Conservation (phyloP, 2,329 filamentous ascomycete genomes). For the Penicillium sp. region DNA sequence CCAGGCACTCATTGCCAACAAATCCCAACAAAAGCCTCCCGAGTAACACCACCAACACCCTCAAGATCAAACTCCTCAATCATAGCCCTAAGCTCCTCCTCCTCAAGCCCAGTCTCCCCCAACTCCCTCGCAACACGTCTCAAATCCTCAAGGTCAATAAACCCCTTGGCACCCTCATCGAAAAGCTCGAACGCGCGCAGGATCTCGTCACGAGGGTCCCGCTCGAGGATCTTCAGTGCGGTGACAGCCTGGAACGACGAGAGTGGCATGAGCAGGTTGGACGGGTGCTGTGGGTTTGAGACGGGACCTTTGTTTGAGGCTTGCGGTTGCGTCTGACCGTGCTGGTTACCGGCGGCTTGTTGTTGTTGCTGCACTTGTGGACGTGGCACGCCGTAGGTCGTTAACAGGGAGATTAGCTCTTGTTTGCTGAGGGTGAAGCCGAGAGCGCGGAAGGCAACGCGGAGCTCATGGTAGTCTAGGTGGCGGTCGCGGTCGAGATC, state of each 20-base stretch:
- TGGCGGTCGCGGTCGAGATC: slow-evolving; percentile 92
- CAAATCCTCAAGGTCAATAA: slow-evolving; percentile 85
- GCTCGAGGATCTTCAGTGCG: slow-evolving; percentile 72
- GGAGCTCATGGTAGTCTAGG: slow-evolving; percentile 97
- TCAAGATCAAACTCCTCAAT: slow-evolving; percentile 97
- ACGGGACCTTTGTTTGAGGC: slow-evolving; percentile 22
- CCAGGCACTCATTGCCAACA: slow-evolving; percentile 51
- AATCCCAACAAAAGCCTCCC: slow-evolving; percentile 66
- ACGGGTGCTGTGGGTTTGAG: slow-evolving; percentile 57
- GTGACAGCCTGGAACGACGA: slow-evolving; percentile 72
- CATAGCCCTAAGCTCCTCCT: slow-evolving; percentile 92
- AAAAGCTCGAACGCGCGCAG: slow-evolving; percentile 89
- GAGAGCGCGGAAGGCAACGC: slow-evolving; percentile 91
- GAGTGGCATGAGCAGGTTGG: slow-evolving; percentile 69
- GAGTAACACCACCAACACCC: slow-evolving; percentile 73
- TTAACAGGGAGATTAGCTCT: slow-evolving; percentile 77
- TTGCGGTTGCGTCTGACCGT: slow-evolving; percentile 33
- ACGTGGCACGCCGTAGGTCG: slow-evolving; percentile 74
- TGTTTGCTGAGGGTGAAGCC: slow-evolving; percentile 88
- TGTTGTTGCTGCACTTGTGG: slow-evolving; percentile 50
- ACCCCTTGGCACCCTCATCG: slow-evolving; percentile 86
- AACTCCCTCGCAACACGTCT: slow-evolving; percentile 83
- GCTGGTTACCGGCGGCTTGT: slow-evolving; percentile 2
- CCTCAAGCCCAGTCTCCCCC: slow-evolving; percentile 80
- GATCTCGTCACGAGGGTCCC: slow-evolving; percentile 89